Evolutionary conservation across 768 basidiomycete species (phyloP), one percentile per base, ranked within the genome.

Genomic region (Cystobasidium ongulense): DNA sequence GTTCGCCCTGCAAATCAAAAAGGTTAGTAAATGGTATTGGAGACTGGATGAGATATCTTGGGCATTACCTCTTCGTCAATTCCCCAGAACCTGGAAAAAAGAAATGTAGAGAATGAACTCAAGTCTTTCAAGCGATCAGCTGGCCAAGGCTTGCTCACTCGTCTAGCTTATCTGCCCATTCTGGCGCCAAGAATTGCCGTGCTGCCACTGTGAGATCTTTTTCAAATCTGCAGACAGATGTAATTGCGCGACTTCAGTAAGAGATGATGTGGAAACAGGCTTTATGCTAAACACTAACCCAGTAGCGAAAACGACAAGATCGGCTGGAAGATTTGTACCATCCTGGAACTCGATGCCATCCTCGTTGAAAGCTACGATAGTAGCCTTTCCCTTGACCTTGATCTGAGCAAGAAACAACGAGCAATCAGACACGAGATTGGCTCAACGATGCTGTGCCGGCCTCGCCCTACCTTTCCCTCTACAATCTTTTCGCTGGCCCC

Each of bases 301-400:
- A 21, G 65, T 67, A 5, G 65, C 65, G 29, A 39, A 67, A 33
- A 67, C 65, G n/a, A 67, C 41, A 33, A 67, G 35, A 50, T 67
- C 65, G n/a, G 65, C 65, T 31, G 11, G 2, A 11, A 67, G 35
- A 25, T 38, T 50, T 25, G 38, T 43, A 1, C 65, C 65, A 23
- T 67, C 65, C 31, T 33, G 41, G 31, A 67, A 52, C 31, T 67
- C 38, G 23, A 67, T 17, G 4, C 65, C 65, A 31, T 43, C 31
- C 13, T 39, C 29, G 13, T 43, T 67, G 41, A 67, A 67, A 8
- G 38, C 65, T 3, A 46, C 65, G 11, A 67, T 43, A 1, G 65
- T 43, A 4, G 65, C 46, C 41, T 67, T 52, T n/a, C 65, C 65
- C 33, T 67, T 67, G 11, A 67, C 65, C 11, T 67, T 67, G 25